Evolutionary conservation across 768 basidiomycete genomes (phyloP), one percentile per base, ranked within the genome.

Genomic region (Hysterangium stoloniferum): DNA sequence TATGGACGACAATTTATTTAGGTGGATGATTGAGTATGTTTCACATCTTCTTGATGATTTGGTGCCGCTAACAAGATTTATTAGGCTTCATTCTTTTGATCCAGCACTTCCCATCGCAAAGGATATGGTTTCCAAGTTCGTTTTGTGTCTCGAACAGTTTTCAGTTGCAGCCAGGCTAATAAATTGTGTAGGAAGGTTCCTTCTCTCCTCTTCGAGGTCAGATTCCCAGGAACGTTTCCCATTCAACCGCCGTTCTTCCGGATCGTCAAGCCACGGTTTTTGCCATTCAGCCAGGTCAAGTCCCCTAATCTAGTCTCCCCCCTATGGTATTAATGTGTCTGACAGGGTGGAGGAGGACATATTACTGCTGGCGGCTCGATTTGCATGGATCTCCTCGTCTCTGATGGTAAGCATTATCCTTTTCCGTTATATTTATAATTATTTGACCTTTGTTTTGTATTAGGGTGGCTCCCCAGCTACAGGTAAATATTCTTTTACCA

Each of bases 161-260:
- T 9, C 2, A 7, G 38, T 9, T 27, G 28, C 15, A 19, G 19
- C 17, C 13, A 9, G 4, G 37, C 24, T 32, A 12, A 22, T 15
- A 6, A n/a, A 15, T 37, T 34, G 3, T 24, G 32, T 34, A 79
- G 81, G 58, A 68, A 71, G 37, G 58, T 88, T 45, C 76, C 77
- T 46, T 85, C 83, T 1, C 63, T 89, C 38, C 75, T 86, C 15
- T 79, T 89, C 57, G 85, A 86, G 59, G 79, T 86, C 46, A 68
- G 82, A 29, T 88, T 84, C 59, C 81, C 80, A 6, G 71, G 77
- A 1, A 70, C 68, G 15, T 86, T 78, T 61, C 85, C 85, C 0
- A 73, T 79, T 57, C 71, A 77, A 7, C 86, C 84, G 1, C 86
- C 86, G 0, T 86, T 84, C 68, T 85, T 87, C 65, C 75, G 85